phyloP scores from a whole-genome alignment of 495 filamentous ascomycete species.

The Penicillium canariense region DNA sequence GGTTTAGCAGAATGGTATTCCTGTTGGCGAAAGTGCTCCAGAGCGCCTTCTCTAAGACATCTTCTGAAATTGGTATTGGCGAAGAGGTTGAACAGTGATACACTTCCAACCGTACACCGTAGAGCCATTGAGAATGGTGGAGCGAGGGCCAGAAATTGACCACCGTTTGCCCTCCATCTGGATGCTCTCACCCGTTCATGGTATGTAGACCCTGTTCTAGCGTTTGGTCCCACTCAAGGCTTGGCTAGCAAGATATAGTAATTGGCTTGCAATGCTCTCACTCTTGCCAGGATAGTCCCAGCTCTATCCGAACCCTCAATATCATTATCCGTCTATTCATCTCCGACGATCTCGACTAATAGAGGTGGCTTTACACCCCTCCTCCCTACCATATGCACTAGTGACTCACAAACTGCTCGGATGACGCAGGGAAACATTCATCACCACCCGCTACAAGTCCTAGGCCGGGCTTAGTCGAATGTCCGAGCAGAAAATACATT shows the following conservation, averaged over 20 bases:
- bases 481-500: constrained; percentile 29
- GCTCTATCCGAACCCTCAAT: constrained; percentile 18
- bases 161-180: constrained; percentile 24
- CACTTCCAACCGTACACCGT: constrained; percentile 24
- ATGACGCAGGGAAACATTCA: constrained; percentile 21
- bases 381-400: background rate
- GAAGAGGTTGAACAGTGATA: constrained; percentile 27
- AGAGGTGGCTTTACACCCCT: constrained; percentile 15
- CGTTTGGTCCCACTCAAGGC: background rate
- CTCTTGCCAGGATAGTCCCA: constrained; percentile 31
- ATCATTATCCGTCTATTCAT: constrained; percentile 19
- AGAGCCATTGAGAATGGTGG: constrained; percentile 18
- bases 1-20: constrained; percentile 31
- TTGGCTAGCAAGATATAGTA: constrained; percentile 11
- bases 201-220: constrained; percentile 7
- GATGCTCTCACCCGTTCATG: constrained; percentile 34
- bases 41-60: constrained; percentile 15
- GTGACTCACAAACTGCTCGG: background rate
- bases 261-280: constrained; percentile 34
- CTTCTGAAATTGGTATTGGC: background rate
- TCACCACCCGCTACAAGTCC: constrained; percentile 24
- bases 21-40: constrained; percentile 27
- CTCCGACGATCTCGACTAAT: constrained; percentile 23
- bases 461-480: constrained; percentile 32
- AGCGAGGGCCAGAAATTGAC: constrained; percentile 8